phyloP scores from a whole-genome alignment of 805 yeast genomes.

The Naumovozyma castellii region DNA sequence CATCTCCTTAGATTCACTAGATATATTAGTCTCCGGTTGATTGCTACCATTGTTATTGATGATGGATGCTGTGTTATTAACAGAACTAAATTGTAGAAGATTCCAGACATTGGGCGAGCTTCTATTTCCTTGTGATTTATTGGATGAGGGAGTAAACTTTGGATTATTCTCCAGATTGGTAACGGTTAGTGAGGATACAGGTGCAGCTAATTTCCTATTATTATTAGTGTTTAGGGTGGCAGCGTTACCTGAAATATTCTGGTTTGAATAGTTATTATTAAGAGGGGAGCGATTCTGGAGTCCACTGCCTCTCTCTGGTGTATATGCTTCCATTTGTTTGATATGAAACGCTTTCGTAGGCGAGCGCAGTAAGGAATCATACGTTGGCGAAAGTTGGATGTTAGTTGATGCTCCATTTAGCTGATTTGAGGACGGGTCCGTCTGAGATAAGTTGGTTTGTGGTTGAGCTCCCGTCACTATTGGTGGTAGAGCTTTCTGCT shows the following conservation, averaged over 20 bases:
- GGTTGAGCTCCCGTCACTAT: conserved; percentile 3
- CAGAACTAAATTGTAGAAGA: conserved; percentile 66
- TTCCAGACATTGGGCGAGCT: conserved; percentile 90
- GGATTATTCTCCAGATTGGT: conserved; percentile 1
- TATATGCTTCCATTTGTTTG: conserved; percentile 51
- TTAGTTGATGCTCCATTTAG: conserved; percentile 1
- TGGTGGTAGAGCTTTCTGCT: conserved; percentile 11
- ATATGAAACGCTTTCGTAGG: conserved; percentile 39
- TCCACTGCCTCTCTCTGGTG: conserved; percentile 48
- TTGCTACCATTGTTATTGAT: conserved; percentile 2
- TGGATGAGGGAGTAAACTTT: conserved; percentile 7
- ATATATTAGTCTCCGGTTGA: neutral
- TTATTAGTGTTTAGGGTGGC: neutral
- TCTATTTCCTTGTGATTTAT: conserved; percentile 18
- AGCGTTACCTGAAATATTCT: neutral
- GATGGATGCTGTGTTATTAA: conserved; percentile 29
- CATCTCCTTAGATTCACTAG: conserved; percentile 10
- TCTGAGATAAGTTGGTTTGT: neutral
- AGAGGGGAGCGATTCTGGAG: conserved; percentile 5
- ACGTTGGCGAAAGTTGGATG: conserved; percentile 16
- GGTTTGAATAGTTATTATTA: neutral
- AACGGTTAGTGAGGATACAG: neutral
- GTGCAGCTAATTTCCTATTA: neutral
- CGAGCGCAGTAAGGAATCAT: conserved; percentile 23
- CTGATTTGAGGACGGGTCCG: neutral